Evolutionary conservation across 2,329 filamentous ascomycete species (phyloP).

Genomic region (Botryotinia convoluta): DNA sequence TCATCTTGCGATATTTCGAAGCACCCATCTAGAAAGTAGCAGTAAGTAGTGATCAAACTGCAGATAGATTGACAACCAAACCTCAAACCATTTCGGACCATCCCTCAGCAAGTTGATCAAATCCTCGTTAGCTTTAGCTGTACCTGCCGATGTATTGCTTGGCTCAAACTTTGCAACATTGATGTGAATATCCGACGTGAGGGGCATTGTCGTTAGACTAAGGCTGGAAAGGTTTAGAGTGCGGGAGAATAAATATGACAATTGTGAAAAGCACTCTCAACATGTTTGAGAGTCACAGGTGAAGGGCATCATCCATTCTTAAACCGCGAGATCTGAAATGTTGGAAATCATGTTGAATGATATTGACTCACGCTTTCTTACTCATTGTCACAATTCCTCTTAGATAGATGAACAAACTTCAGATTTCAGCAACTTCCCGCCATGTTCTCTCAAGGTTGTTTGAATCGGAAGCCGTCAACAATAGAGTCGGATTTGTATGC

Average conservation of each 20-base stretch:
- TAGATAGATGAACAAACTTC: background rate
- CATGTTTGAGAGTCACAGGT: slow-evolving; percentile 50
- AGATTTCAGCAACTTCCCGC: background rate
- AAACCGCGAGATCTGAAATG: background rate
- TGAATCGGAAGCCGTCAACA: slow-evolving; percentile 17
- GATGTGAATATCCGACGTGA: slow-evolving; percentile 43
- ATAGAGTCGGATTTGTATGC: background rate
- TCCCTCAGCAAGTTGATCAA: slow-evolving; percentile 32
- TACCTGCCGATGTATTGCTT: slow-evolving; percentile 41
- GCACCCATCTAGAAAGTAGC: slow-evolving; percentile 47
- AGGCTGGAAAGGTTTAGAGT: too few relatives aligned
- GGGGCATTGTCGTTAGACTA: slow-evolving; percentile 34
- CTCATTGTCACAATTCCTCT: background rate
- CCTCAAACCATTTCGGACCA: slow-evolving; percentile 52
- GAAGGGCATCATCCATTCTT: background rate
- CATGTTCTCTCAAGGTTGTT: background rate
- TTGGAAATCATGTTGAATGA: background rate
- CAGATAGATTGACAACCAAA: slow-evolving; percentile 29
- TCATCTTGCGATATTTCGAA: slow-evolving; percentile 52
- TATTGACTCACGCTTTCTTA: background rate
- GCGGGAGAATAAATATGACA: too few relatives aligned
- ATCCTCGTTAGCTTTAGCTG: slow-evolving; percentile 45
- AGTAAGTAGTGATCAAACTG: background rate
- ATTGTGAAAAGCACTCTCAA: background rate
- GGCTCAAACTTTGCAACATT: slow-evolving; percentile 46